Evolutionary conservation across 2,329 filamentous ascomycete species (phyloP), one percentile per base, ranked within the genome.

Genomic region (Nigrograna mackinnonii): DNA sequence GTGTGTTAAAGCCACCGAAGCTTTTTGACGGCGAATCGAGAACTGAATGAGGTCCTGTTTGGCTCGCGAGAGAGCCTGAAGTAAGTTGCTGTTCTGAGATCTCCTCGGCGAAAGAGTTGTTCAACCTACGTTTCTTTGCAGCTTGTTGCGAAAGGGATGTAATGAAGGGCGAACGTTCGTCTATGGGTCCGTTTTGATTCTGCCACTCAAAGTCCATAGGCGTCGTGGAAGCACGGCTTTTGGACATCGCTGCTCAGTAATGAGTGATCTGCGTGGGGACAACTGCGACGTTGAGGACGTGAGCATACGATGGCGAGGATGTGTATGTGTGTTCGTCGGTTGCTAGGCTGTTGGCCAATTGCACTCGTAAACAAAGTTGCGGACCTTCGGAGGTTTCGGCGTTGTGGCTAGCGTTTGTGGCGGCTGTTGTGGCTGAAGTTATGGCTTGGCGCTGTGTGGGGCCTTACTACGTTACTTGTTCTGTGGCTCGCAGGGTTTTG

Each of bases 161-260:
- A 39, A 71, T 58, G 54, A 78, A 80, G 2, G 76, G 76, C 28
- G 76, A 79, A 36, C 62, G 64, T 20, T 58, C 56, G 55, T 79
- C 74, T 3, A 75, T 49, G 4, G 72, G 72, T 17, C 74, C 76
- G 3, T 59, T 68, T 21, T 66, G 56, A 50, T 78, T 78, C 41
- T 75, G 60, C 54, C 68, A 80, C 54, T 78, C 70, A 60, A 77
- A 80, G 61, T 80, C 78, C 78, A 80, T 80, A 41, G 74, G 75
- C 56, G 60, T 68, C 35, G 70, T 70, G 36, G 74, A 67, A 26
- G 60, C 61, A 38, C 72, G 70, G 34, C 62, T 42, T 20, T 55
- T 54, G 43, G 57, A 55, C 62, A 64, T 65, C 26, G 17, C 50
- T n/a, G 5, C 39, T n/a, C n/a, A n/a, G n/a, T n/a, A n/a, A n/a